phyloP scores from a whole-genome alignment of 352 stramenopile species.

The Phytophthora tentaculata region DNA sequence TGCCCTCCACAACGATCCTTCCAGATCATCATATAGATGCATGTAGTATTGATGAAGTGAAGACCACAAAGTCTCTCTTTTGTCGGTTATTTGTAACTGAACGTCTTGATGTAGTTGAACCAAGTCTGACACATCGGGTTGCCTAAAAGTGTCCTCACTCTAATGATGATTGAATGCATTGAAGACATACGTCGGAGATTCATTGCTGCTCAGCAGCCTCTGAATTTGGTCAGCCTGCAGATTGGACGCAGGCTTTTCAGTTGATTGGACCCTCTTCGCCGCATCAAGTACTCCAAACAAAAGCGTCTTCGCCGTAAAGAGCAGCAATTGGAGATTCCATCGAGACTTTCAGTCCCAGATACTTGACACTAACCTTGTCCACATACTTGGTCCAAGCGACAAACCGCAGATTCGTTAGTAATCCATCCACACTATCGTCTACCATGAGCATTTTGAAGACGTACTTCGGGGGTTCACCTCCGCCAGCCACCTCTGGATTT shows the following conservation, averaged over 20 bases:
- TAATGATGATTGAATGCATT: neutral
- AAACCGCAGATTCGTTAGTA: neutral
- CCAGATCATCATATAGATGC: neutral
- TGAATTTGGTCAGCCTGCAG: neutral
- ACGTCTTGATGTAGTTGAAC: neutral
- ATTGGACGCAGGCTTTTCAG: neutral
- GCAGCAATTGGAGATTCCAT: neutral
- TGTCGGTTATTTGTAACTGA: neutral
- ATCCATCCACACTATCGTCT: neutral
- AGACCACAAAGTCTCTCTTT: neutral
- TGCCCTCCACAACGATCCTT: neutral
- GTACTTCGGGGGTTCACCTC: neutral
- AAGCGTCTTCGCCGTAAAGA: neutral
- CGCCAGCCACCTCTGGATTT: neutral
- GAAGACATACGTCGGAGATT: neutral
- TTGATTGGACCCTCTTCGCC: neutral
- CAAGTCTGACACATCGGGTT: neutral
- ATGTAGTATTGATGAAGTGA: neutral
- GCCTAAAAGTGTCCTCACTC: neutral
- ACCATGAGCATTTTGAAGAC: neutral
- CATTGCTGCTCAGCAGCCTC: neutral
- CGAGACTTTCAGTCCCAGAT: neutral
- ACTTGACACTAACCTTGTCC: neutral
- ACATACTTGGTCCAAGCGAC: neutral
- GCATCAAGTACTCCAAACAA: neutral